Base-by-base conservation (phyloP, 768 basidiomycete genomes). In the Melanogaster broomeanus region DNA sequence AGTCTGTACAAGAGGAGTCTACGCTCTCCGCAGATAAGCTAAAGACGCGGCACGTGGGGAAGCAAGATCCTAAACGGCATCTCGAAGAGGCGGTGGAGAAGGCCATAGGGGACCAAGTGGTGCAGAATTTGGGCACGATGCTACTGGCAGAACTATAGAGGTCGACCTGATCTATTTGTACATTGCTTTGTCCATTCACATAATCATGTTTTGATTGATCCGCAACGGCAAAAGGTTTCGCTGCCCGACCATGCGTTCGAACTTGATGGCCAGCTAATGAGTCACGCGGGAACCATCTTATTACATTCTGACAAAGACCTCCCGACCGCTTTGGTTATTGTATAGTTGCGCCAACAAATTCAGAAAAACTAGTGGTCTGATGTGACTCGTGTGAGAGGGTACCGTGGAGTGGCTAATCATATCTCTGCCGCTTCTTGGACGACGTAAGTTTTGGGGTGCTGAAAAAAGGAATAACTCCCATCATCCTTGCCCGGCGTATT, bases 21-120 rank as follows among this genome's bases (percentile, higher is more conserved):
- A 98, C 94, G n/a, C 74, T 99, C 48, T 90, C 93, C 13, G 66
- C 87, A 6, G 93, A 98, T 49, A 93, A 98, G 68, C 80, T 98
- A 31, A 97, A 97, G 76, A 98, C 95, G 44, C 85, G 97, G 60
- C 95, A 97, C 71, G 93, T 98, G 61, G 95, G 95, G 51, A 97
- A 96, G 70, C 91, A 95, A 62, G 95, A 98, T 72, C 97, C 97
- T 30, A 99, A 99, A 74, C 84, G 97, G 60, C 97, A 99, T 76
- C 70, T 99, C 57, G 94, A 96, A 62, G 97, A 98, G 72, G 90
- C 91, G 25, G 97, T 98, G 6, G 97, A 98, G 74, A 93, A 90
- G 71, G 94, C 95, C 2, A 98, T 99, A 87, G 94, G 93, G 3
- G 88, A 97, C 70, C 95, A 98, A 70, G 93, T 98, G 47, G 88